These are phyloP conservation scores for Lentinus brumalis DNA, from an alignment of 768 basidiomycete species.

Conservation along the genomic window DNA sequence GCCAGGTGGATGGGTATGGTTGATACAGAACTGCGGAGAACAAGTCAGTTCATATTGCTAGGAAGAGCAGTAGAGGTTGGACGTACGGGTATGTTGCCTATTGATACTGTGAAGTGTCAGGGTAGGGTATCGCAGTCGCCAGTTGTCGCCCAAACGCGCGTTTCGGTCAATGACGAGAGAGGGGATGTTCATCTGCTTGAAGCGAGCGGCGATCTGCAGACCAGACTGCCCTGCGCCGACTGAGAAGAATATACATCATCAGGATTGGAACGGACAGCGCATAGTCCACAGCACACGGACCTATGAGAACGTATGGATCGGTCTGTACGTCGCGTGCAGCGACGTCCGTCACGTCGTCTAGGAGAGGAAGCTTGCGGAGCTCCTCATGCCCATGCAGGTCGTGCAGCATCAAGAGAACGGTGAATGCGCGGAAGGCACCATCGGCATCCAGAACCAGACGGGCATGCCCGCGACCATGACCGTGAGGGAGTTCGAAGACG, in stretches of 20 bases:
- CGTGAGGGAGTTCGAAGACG: slow-evolving; percentile 37
- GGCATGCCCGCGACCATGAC: slow-evolving; percentile 37
- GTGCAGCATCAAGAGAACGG: slow-evolving; percentile 15
- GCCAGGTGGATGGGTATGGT: slow-evolving; percentile 19
- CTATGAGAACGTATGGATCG: slow-evolving; percentile 40
- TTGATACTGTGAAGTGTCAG: slow-evolving; percentile 45
- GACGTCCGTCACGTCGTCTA: slow-evolving; percentile 7
- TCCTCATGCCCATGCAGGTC: slow-evolving; percentile 41
- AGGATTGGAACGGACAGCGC: too few relatives aligned
- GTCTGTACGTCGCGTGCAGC: slow-evolving; percentile 37
- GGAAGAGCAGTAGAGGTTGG: not conserved
- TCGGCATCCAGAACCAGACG: slow-evolving; percentile 30
- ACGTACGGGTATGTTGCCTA: slow-evolving; percentile 35
- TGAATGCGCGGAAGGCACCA: slow-evolving; percentile 36
- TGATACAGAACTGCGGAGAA: slow-evolving; percentile 6
- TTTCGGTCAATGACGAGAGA: slow-evolving; percentile 59
- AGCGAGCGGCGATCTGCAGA: slow-evolving; percentile 60
- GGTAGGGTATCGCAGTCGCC: slow-evolving; percentile 61
- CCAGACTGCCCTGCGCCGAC: slow-evolving; percentile 71
- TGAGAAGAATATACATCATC: not conserved
- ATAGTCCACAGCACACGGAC: slow-evolving; percentile 25
- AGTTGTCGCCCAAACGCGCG: slow-evolving; percentile 54
- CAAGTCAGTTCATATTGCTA: not conserved
- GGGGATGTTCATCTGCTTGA: slow-evolving; percentile 54
- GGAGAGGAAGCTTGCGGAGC: slow-evolving; percentile 2